phyloP scores from a whole-genome alignment of 495 filamentous ascomycete species.

The Aeminium ludgeri region DNA sequence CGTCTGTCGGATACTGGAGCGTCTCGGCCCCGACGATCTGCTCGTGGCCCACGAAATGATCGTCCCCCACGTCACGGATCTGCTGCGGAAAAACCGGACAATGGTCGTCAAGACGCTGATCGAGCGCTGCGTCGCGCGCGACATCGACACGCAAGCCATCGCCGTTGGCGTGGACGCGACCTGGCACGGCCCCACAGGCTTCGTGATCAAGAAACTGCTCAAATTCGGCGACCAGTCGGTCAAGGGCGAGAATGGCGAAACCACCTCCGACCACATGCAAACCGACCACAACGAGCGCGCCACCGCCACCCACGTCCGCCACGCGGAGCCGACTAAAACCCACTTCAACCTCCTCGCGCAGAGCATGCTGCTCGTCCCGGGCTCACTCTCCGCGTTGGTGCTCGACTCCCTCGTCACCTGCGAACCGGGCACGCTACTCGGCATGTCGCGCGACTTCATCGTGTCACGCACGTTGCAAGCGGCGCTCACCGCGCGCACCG shows the following conservation, averaged over 20 bases:
- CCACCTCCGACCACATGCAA: conserved; percentile 3
- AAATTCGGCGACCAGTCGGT: conserved; percentile 22
- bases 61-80: conserved; percentile 45
- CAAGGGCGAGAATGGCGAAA: conserved; percentile 17
- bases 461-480: conserved; percentile 56
- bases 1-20: conserved; percentile 58
- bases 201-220: conserved; percentile 32
- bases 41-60: conserved; percentile 48
- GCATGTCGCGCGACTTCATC: conserved; percentile 40
- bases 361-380: conserved; percentile 43
- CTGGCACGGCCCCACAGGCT: conserved; percentile 30
- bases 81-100: conserved; percentile 58
- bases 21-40: conserved; percentile 71
- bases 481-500: conserved; percentile 41
- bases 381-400: conserved; percentile 38
- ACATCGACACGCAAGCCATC: conserved; percentile 41
- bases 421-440: conserved; percentile 26
- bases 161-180: conserved; percentile 42
- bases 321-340: conserved; percentile 30
- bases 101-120: conserved; percentile 65
- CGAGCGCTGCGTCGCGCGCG: conserved; percentile 61
- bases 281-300: background rate
- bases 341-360: conserved; percentile 53
- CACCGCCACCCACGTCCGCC: conserved; percentile 4
- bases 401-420: conserved; percentile 35